phyloP scores from a whole-genome alignment of 2,329 filamentous ascomycete genomes.

The Verticillium klebahnii region DNA sequence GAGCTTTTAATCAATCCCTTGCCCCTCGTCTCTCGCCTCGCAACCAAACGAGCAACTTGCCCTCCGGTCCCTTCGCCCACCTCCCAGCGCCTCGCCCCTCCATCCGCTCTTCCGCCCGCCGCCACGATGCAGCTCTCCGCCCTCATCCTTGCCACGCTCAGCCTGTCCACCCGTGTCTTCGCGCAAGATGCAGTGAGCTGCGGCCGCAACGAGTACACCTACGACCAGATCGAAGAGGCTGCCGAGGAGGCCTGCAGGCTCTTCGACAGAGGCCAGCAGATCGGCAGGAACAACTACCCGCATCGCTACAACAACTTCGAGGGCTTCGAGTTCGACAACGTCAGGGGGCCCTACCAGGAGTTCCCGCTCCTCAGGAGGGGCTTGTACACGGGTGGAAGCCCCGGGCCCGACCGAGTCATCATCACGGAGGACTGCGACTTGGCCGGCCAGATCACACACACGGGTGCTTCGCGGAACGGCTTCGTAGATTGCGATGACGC shows the following conservation, averaged over 20 bases:
- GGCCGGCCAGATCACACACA: constrained; percentile 65
- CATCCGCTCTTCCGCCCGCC: not conserved
- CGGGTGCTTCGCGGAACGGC: constrained; percentile 56
- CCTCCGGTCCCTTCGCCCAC: not conserved
- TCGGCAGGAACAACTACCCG: constrained; percentile 41
- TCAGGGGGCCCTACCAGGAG: constrained; percentile 56
- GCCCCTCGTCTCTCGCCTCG: not conserved
- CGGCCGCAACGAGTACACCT: constrained; percentile 47
- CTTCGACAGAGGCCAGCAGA: constrained; percentile 32
- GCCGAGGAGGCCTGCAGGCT: constrained; percentile 46
- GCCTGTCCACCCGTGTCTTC: constrained; percentile 6
- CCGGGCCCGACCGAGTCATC: constrained; percentile 65
- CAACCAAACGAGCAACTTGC: too few species aligned
- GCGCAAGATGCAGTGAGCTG: constrained; percentile 42
- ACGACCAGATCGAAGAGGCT: constrained; percentile 43
- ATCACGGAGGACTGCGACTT: constrained; percentile 52
- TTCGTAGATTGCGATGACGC: constrained; percentile 55
- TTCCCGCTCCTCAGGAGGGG: constrained; percentile 51
- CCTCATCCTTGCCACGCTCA: constrained; percentile 4
- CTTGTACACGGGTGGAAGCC: constrained; percentile 52
- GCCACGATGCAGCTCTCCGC: constrained; percentile 6
- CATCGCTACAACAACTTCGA: constrained; percentile 60
- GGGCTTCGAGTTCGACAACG: constrained; percentile 52
- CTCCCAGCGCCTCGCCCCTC: not conserved
- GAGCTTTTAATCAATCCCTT: not conserved